Base-by-base conservation (phyloP, 139 green algal species). In the Chlorella sp. region DNA sequence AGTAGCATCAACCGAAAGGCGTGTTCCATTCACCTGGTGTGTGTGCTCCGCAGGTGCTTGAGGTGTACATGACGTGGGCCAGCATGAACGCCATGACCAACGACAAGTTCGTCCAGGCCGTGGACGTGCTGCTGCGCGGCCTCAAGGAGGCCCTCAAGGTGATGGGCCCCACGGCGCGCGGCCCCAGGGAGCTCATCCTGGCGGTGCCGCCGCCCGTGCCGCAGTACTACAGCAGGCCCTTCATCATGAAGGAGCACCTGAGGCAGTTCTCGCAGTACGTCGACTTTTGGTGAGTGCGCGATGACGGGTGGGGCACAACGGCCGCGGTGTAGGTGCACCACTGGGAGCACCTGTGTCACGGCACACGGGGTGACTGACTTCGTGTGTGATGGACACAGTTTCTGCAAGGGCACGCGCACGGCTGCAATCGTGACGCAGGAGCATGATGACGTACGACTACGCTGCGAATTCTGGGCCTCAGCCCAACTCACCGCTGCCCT, bases 1-100 rank as follows among this genome's bases (percentile, higher is more conserved):
- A n/a, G n/a, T n/a, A n/a, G n/a, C n/a, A n/a, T n/a, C n/a, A n/a
- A n/a, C n/a, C n/a, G n/a, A n/a, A n/a, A n/a, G n/a, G n/a, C n/a
- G n/a, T n/a, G n/a, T n/a, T n/a, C n/a, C n/a, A n/a, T n/a, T n/a
- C n/a, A n/a, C n/a, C n/a, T n/a, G n/a, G n/a, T n/a, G n/a, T n/a
- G n/a, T n/a, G n/a, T n/a, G n/a, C n/a, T 55, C 30, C 33, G 3
- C 72, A 88, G 83, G 83, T 89, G 27, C 67, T 89, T 26, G 84
- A 89, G 76, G 72, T 30, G 1, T 89, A 81, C 81, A 49, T 70
- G 10, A 35, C 59, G 14, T 85, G 74, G 77, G 22, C 34, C 5
- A 34, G 69, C 0, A 74, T 83, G 70, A 76, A 79, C n/a, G 81
- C 67, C 5, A 71, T 81, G 1, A 14, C 42, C 5, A 62, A 85